Percentiles rank a stretch among this genome's conserved stretches.
Evolutionary conservation across 2,329 filamentous ascomycete genomes (phyloP).

Genomic region (Trichoderma sp.): DNA sequence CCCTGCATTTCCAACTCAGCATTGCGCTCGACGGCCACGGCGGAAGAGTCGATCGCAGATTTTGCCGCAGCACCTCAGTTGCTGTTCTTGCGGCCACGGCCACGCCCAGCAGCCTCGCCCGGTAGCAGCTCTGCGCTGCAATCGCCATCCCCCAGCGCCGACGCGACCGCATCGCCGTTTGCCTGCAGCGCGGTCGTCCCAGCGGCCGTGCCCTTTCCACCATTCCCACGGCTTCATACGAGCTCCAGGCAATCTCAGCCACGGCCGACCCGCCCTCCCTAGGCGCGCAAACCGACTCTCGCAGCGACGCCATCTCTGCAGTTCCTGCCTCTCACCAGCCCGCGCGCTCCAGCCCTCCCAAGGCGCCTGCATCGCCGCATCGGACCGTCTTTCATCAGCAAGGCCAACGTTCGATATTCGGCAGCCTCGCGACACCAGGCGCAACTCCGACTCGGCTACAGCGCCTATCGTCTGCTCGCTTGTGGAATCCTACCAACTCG

Average conservation of each 20-base stretch:
- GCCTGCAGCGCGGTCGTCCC: slow-evolving; percentile 46
- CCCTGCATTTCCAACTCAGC: slow-evolving; percentile 9
- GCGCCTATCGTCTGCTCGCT: slow-evolving; percentile 50
- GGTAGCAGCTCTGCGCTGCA: slow-evolving; percentile 4
- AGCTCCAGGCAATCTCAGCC: slow-evolving; percentile 35
- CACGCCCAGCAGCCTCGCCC: background rate
- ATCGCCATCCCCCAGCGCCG: slow-evolving; percentile 28
- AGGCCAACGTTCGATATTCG: slow-evolving; percentile 42
- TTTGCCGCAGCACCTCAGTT: background rate
- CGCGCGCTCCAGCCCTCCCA: slow-evolving; percentile 31
- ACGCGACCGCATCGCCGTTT: slow-evolving; percentile 33
- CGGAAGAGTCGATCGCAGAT: background rate
- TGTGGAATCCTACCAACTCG: slow-evolving; percentile 64
- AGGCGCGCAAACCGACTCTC: slow-evolving; percentile 35
- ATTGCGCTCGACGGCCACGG: slow-evolving; percentile 15
- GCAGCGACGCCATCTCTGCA: slow-evolving; percentile 32
- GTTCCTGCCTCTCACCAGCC: slow-evolving; percentile 35
- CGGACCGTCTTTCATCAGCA: slow-evolving; percentile 15
- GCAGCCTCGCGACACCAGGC: slow-evolving; percentile 41
- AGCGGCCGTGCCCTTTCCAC: slow-evolving; percentile 47
- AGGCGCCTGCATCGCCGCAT: slow-evolving; percentile 1
- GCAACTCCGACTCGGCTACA: slow-evolving; percentile 25
- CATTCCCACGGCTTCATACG: slow-evolving; percentile 53
- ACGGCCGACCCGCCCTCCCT: slow-evolving; percentile 34
- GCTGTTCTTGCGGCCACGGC: background rate